A percentile compares a stretch with the other conserved stretches of the same genome.
Evolutionary conservation across 176 grass and related monocot genomes (phyloP).

Genomic region (Cocos nucifera): DNA sequence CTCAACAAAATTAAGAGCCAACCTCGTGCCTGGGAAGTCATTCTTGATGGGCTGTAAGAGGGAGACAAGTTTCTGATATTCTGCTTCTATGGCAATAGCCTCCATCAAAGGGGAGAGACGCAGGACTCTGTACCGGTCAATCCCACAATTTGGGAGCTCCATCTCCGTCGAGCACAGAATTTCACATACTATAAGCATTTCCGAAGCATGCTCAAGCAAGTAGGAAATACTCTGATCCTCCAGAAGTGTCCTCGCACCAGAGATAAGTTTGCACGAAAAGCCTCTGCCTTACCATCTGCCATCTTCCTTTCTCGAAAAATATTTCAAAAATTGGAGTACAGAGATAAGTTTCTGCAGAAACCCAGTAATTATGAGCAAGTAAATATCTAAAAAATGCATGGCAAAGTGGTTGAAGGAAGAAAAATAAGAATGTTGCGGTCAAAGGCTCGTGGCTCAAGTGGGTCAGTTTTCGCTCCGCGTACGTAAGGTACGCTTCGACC

Average conservation of each 20-base stretch:
- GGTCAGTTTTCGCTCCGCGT: too few species aligned
- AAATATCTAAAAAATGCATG: too few species aligned
- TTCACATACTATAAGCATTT: slow-evolving; percentile 57
- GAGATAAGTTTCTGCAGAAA: too few species aligned
- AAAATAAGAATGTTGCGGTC: too few species aligned
- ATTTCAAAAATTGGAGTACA: too few species aligned
- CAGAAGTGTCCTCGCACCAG: slow-evolving; percentile 40
- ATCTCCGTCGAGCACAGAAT: slow-evolving; percentile 47
- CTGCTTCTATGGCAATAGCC: slow-evolving; percentile 24
- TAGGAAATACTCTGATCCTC: slow-evolving; percentile 50
- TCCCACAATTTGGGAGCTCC: not conserved
- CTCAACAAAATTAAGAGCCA: slow-evolving; percentile 34
- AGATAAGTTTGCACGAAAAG: not conserved
- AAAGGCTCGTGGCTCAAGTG: too few species aligned
- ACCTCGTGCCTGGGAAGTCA: slow-evolving; percentile 20
- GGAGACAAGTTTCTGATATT: slow-evolving; percentile 28
- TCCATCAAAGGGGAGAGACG: slow-evolving; percentile 35
- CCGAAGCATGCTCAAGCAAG: slow-evolving; percentile 33
- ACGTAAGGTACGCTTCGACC: too few species aligned
- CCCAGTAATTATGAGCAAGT: too few species aligned
- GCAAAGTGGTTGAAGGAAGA: too few species aligned
- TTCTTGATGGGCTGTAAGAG: slow-evolving; percentile 32
- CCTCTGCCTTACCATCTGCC: too few species aligned
- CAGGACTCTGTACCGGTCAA: slow-evolving; percentile 56
- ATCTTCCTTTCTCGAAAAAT: too few species aligned